phyloP scores from a whole-genome alignment of 2,329 filamentous ascomycete species.

The Colletotrichum somersetense region DNA sequence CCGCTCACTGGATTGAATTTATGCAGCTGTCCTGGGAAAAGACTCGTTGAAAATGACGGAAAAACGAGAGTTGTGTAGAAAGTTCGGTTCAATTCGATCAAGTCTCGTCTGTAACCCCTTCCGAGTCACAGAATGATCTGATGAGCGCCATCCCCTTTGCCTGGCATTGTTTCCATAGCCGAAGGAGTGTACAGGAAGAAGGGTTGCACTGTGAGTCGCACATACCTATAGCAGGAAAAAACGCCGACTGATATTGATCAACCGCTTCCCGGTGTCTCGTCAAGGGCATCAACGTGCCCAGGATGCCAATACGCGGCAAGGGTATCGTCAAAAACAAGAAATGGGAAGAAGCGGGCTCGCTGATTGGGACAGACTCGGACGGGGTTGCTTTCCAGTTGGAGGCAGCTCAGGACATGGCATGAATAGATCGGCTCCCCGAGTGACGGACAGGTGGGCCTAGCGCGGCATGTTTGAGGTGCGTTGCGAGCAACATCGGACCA shows the following conservation, averaged over 20 bases:
- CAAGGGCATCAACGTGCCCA: constrained; percentile 5
- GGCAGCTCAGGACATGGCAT: constrained; percentile 35
- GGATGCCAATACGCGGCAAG: constrained; percentile 14
- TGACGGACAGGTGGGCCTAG: constrained; percentile 35
- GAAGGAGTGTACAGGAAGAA: background rate
- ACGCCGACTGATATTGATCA: constrained; percentile 17
- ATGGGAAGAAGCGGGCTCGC: constrained; percentile 8
- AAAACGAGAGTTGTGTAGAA: background rate
- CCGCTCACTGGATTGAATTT: constrained; percentile 17
- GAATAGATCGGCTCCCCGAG: constrained; percentile 38
- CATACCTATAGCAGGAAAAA: constrained; percentile 17
- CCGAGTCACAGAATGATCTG: constrained; percentile 24
- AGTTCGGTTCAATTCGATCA: background rate
- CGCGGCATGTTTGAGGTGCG: constrained; percentile 46
- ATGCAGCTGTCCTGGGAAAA: background rate
- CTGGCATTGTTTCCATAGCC: constrained; percentile 2
- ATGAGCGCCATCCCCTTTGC: constrained; percentile 1
- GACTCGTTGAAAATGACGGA: constrained; percentile 17
- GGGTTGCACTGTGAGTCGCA: constrained; percentile 18
- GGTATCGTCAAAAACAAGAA: constrained; percentile 19
- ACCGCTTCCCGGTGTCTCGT: background rate
- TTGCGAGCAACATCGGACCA: constrained; percentile 45
- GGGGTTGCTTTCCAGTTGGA: constrained; percentile 26
- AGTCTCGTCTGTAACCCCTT: background rate
- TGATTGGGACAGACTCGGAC: constrained; percentile 22